Conservation (phyloP, 495 filamentous ascomycete genomes). For the Hypoxylon fragiforme region DNA sequence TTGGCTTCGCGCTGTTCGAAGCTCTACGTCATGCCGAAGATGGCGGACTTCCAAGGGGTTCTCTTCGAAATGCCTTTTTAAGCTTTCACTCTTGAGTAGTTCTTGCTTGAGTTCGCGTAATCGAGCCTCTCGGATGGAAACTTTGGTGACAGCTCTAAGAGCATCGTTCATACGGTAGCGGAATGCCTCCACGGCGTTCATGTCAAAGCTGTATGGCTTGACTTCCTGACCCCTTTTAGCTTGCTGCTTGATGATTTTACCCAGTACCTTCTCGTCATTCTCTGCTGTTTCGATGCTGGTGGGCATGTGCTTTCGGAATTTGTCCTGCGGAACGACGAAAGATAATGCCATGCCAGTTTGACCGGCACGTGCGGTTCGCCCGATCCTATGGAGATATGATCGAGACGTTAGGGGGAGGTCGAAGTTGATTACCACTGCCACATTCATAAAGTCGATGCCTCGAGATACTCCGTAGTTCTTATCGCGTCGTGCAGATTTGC, state of each 20-base stretch:
- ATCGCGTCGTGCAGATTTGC: slow-evolving; percentile 62
- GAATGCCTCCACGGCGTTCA: slow-evolving; percentile 89
- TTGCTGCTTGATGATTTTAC: slow-evolving; percentile 73
- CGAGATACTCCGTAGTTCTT: slow-evolving; percentile 92
- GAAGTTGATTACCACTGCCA: slow-evolving; percentile 94
- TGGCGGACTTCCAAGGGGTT: slow-evolving; percentile 87
- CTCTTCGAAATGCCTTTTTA: slow-evolving; percentile 95
- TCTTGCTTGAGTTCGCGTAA: slow-evolving; percentile 85
- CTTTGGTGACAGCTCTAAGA: slow-evolving; percentile 38
- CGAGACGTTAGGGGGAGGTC: slow-evolving; percentile 87
- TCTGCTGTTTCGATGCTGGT: slow-evolving; percentile 70
- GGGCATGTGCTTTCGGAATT: slow-evolving; percentile 86
- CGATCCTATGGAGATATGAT: slow-evolving; percentile 89
- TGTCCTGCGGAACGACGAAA: slow-evolving; percentile 80
- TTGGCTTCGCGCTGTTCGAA: slow-evolving; percentile 77
- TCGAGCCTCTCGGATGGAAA: slow-evolving; percentile 87
- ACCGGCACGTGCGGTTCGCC: slow-evolving; percentile 87
- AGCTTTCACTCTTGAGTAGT: slow-evolving; percentile 85
- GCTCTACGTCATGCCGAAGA: slow-evolving; percentile 86
- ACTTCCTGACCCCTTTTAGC: slow-evolving; percentile 73
- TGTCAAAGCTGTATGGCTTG: slow-evolving; percentile 90
- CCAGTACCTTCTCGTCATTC: slow-evolving; percentile 81
- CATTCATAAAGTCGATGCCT: slow-evolving; percentile 90
- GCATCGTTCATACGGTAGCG: slow-evolving; percentile 94
- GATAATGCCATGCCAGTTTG: slow-evolving; percentile 93